Evolutionary conservation across 1,284 basidiomycete genomes (phyloP), one percentile per base, ranked within the genome.

Genomic region (Ustilago shanxiensis): DNA sequence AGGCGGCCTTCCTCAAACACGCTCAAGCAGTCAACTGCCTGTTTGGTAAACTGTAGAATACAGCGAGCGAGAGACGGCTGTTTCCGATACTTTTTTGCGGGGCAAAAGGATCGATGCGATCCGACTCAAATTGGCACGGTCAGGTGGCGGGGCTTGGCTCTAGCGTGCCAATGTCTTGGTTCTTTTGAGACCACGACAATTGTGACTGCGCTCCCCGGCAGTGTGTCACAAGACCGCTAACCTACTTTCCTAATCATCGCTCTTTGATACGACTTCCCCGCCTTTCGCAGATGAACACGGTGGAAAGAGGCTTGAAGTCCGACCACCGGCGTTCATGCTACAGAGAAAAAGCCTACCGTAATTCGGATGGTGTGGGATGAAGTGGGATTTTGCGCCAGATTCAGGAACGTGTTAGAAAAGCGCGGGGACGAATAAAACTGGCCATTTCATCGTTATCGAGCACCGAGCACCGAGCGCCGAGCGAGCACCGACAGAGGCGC

Each of bases 391-490:
- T 28, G 26, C n/a, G 18, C n/a, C 5, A 26, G 22, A 18, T 7
- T 49, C 24, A 49, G 47, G 24, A 14, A 24, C 47, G 14, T 16
- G 14, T 3, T 3, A 39, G n/a, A 14, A n/a, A 44, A 49, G 22
- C 26, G 4, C 26, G 47, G n/a, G 47, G 13, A n/a, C 10, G 26
- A n/a, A n/a, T n/a, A n/a, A n/a, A n/a, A n/a, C n/a, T n/a, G n/a
- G n/a, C n/a, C n/a, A n/a, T n/a, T n/a, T n/a, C n/a, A n/a, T n/a
- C n/a, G n/a, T n/a, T n/a, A n/a, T n/a, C n/a, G n/a, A n/a, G n/a
- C n/a, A n/a, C n/a, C n/a, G n/a, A n/a, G n/a, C n/a, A 64, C 53
- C 67, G 62, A 65, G 39, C 45, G 60, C 62, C 67, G 67, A 70
- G 58, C 57, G 29, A 57, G 61, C 37, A 22, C 61, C 67, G 67